A percentile compares a stretch with the other conserved stretches of the same genome.
Conservation (phyloP, 148 eudicot species). For the Cornus controversa region DNA sequence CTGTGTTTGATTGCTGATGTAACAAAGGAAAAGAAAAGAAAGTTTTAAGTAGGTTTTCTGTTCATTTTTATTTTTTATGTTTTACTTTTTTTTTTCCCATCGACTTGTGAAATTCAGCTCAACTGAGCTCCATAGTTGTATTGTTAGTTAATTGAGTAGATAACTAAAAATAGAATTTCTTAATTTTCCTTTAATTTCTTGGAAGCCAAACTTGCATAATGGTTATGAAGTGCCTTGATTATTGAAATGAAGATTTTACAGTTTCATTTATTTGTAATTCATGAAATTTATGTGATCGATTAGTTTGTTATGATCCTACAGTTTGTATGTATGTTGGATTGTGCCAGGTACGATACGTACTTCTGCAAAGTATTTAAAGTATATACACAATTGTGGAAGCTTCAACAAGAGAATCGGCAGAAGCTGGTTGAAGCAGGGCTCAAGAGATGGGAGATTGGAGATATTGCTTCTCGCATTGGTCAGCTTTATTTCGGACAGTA, state of each 20-base stretch:
- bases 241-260: neutral
- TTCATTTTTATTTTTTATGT: too few species aligned
- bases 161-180: neutral
- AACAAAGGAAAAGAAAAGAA: neutral
- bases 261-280: neutral
- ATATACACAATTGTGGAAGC: conserved; percentile 89
- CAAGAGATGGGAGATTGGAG: conserved; percentile 97
- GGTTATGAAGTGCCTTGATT: neutral
- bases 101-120: neutral
- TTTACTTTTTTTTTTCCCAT: too few species aligned
- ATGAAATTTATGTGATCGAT: neutral
- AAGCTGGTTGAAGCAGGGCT: conserved; percentile 87
- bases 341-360: conserved; percentile 75
- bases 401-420: conserved; percentile 90
- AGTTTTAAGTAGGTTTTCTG: neutral
- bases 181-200: neutral
- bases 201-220: neutral
- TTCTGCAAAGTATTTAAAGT: conserved; percentile 86
- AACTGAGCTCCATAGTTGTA: neutral
- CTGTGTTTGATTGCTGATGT: neutral
- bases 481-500: conserved; percentile 96
- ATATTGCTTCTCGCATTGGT: conserved; percentile 89
- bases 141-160: neutral
- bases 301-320: conserved; percentile 7
- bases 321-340: neutral